phyloP scores from a whole-genome alignment of 345 rosid genomes.

The Hypericum androsaemum region DNA sequence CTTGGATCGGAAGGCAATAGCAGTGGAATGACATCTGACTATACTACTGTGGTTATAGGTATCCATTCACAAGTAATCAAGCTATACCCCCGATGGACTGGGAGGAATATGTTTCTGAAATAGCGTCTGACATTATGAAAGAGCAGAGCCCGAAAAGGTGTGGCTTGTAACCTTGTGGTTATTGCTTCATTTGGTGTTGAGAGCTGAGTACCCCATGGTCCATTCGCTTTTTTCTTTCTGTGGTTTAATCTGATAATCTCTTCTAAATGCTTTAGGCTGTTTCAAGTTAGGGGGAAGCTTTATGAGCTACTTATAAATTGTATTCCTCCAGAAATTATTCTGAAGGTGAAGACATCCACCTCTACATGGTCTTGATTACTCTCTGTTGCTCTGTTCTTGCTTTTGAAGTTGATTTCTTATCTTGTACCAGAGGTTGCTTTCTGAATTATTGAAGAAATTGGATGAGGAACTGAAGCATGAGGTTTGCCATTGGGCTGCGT shows the following conservation, averaged over 20 bases:
- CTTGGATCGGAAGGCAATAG: no score
- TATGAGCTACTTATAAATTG: conserved; percentile 77
- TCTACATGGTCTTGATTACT: conserved; percentile 1
- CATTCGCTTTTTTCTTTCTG: neutral
- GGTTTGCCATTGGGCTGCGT: conserved; percentile 94
- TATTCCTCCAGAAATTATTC: conserved; percentile 75
- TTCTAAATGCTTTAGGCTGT: conserved; percentile 43
- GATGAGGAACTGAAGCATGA: conserved; percentile 92
- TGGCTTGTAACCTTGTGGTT: conserved; percentile 1
- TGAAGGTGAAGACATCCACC: conserved; percentile 44
- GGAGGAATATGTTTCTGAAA: conserved; percentile 86
- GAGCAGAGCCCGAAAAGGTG: conserved; percentile 96
- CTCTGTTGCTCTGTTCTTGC: neutral
- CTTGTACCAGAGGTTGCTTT: conserved; percentile 52
- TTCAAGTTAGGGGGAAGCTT: conserved; percentile 85
- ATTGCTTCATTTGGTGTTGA: neutral
- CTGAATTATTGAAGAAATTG: conserved; percentile 73
- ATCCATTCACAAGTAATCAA: conserved; percentile 66
- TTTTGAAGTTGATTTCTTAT: conserved; percentile 10
- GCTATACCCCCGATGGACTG: conserved; percentile 84
- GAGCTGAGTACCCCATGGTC: neutral
- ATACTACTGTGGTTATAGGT: conserved; percentile 36
- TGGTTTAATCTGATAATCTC: conserved; percentile 11
- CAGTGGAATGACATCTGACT: no score
- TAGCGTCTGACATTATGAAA: conserved; percentile 80